Evolutionary conservation across 2,329 filamentous ascomycete species (phyloP), one percentile per base, ranked within the genome.

Genomic region (Fusarium chuoi): DNA sequence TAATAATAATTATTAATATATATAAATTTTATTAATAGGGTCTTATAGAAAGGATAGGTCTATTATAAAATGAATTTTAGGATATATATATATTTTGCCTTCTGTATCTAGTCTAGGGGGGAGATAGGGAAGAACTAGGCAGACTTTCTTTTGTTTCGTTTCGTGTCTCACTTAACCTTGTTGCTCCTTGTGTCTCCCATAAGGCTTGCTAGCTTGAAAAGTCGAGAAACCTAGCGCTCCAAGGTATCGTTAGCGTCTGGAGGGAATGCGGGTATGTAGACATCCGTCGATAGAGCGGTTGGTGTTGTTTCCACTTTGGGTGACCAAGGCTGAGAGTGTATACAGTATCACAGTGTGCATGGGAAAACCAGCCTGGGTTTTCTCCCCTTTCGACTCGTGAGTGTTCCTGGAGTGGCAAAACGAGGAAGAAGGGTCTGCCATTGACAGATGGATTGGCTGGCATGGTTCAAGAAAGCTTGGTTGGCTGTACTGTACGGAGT

Each of bases 191-290:
- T 68, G 24, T 59, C 45, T 15, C 55, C 59, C 30, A 39, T 38
- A 57, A 71, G 71, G 71, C 71, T 74, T 74, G 70, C 71, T 73
- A 73, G 71, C 54, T 51, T 51, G 42, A 65, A 51, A 58, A 36
- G 30, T 36, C 33, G 33, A 52, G 49, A 20, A 24, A 24, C 30
- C 30, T 20, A 51, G 48, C 48, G 49, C 22, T 20, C 17, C 30
- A 24, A 36, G 17, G 48, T 52, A 52, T 36, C n/a, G 54, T 65
- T 68, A 68, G 67, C 61, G 60, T 45, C 61, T 62, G 45, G 28
- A 74, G 46, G 62, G 71, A 74, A 74, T 74, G 71, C 64, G 55
- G 56, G 51, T 70, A 48, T 51, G 38, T 55, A 45, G 28, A 51
- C 58, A 60, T 74, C 56, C 62, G 61, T 72, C 39, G 44, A 71